A percentile compares a stretch with the other conserved stretches of the same genome.
These are phyloP conservation scores for Lentinula lateritia DNA, from an alignment of 768 basidiomycete species.

Conservation along the genomic window DNA sequence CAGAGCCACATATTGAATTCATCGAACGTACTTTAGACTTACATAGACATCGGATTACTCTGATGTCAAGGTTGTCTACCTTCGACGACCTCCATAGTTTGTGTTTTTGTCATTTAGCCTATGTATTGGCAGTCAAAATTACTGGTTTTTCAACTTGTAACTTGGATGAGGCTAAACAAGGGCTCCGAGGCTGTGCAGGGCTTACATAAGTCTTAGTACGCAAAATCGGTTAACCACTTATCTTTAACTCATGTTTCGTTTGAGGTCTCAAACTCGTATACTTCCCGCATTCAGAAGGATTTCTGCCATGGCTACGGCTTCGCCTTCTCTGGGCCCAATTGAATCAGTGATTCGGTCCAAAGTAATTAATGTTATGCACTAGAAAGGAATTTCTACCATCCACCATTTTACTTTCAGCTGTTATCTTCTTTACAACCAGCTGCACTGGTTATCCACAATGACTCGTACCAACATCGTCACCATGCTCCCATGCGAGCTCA, in stretches of 20 bases:
- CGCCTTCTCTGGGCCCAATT: conserved; percentile 34
- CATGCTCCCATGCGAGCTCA: conserved; percentile 76
- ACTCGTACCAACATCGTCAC: conserved; percentile 83
- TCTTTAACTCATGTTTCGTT: conserved; percentile 2
- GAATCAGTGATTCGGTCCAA: conserved; percentile 59
- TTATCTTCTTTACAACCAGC: conserved; percentile 54
- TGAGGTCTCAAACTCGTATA: background rate
- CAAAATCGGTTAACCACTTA: background rate
- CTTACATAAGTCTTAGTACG: background rate
- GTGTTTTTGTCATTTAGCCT: no score
- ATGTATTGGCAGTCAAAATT: no score
- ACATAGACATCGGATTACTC: no score
- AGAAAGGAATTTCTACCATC: conserved; percentile 13
- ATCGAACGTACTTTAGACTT: no score
- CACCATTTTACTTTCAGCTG: conserved; percentile 40
- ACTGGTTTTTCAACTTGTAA: no score
- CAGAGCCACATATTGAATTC: no score
- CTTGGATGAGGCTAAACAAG: no score
- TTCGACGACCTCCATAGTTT: no score
- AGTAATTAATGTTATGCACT: conserved; percentile 26
- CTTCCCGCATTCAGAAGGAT: conserved; percentile 3
- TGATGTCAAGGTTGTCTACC: no score
- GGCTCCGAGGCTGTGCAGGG: no score
- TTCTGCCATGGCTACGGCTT: conserved; percentile 5
- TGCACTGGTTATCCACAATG: conserved; percentile 65